phyloP scores from a whole-genome alignment of 495 filamentous ascomycete species.

The Hypomontagnella submonticulosa region DNA sequence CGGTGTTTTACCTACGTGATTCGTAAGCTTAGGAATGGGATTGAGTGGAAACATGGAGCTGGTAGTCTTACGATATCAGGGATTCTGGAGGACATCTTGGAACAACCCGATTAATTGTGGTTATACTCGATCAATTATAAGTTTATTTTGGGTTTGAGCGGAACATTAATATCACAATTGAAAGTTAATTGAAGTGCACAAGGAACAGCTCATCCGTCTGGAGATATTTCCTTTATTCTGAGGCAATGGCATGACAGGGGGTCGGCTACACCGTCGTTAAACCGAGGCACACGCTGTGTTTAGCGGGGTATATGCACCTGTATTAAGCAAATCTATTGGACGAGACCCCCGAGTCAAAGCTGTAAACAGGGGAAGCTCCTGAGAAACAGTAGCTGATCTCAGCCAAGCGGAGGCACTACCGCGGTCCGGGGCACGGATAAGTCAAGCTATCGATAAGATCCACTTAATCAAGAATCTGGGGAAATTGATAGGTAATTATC shows the following conservation, averaged over 20 bases:
- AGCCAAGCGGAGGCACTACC: constrained; percentile 5
- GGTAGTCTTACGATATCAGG: constrained; percentile 69
- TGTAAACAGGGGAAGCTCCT: too few species aligned
- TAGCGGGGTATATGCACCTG: constrained; percentile 31
- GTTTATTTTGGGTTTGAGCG: too few species aligned
- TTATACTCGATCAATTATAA: constrained; percentile 1
- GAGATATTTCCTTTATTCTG: constrained; percentile 21
- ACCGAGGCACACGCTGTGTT: constrained; percentile 31
- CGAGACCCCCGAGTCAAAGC: neutral
- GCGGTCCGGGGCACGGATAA: neutral
- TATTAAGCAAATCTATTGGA: constrained; percentile 7
- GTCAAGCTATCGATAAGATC: constrained; percentile 1
- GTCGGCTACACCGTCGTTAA: constrained; percentile 19
- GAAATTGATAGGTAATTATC: too few species aligned
- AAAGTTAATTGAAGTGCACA: too few species aligned
- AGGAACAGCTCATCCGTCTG: neutral
- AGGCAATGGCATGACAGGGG: constrained; percentile 25
- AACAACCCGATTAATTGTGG: constrained; percentile 1
- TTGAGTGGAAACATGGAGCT: constrained; percentile 7
- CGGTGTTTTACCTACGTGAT: constrained; percentile 59
- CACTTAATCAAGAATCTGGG: constrained; percentile 23
- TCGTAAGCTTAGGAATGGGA: constrained; percentile 43
- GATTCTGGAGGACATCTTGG: constrained; percentile 72
- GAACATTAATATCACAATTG: too few species aligned
- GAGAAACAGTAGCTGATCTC: neutral